Evolutionary conservation across 352 stramenopile genomes (phyloP).

Genomic region (Phytopythium oedochilum): DNA sequence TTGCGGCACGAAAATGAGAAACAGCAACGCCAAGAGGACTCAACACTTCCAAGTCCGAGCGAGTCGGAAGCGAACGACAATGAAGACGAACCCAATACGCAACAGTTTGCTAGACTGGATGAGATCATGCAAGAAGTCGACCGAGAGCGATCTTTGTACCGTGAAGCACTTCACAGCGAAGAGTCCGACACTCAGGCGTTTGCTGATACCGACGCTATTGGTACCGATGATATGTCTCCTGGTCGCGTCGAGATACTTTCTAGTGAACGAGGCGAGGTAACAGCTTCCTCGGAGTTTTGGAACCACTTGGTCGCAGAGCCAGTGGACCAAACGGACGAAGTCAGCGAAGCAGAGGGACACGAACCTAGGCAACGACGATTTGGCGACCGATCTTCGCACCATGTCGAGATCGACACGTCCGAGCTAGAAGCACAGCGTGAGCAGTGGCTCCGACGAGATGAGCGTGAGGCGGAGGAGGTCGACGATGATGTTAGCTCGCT

Average conservation of each 20-base stretch:
- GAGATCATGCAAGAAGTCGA: constrained; percentile 6
- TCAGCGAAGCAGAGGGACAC: neutral
- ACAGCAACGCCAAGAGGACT: constrained; percentile 2
- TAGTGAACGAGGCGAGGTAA: constrained; percentile 3
- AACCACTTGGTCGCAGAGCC: constrained; percentile 17
- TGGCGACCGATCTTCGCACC: neutral
- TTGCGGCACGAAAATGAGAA: constrained; percentile 12
- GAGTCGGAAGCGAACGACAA: neutral
- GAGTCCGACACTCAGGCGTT: neutral
- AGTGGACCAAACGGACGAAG: neutral
- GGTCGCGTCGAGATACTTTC: constrained; percentile 5
- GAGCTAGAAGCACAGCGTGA: constrained; percentile 16
- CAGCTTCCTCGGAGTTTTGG: constrained; percentile 22
- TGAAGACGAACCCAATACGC: neutral
- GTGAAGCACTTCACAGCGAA: neutral
- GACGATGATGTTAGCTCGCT: neutral
- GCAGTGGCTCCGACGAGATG: constrained; percentile 9
- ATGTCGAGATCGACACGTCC: constrained; percentile 21
- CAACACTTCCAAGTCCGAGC: neutral
- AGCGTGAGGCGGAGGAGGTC: neutral
- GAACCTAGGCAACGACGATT: neutral
- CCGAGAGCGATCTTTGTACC: neutral
- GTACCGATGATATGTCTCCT: neutral
- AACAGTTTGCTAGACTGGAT: neutral
- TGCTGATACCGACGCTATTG: neutral